A percentile compares a stretch with the other conserved stretches of the same genome.
Evolutionary conservation across 192 early-diverging fungal genomes (phyloP).

Genomic region (Umbelopsis isabellina): DNA sequence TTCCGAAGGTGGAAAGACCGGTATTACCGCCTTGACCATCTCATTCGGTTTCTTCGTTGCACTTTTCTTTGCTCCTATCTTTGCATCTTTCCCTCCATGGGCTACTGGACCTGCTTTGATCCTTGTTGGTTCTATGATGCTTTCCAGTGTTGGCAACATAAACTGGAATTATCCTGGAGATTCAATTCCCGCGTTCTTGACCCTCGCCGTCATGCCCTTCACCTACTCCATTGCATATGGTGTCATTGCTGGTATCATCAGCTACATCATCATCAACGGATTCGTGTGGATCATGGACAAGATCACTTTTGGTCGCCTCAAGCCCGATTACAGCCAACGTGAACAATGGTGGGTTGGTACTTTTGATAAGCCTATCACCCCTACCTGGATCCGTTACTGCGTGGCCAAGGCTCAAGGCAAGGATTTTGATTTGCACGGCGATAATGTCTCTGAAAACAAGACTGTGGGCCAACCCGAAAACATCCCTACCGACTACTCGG

Average conservation of each 20-base stretch:
- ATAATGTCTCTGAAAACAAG: constrained; percentile 2
- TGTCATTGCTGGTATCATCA: constrained; percentile 72
- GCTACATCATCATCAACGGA: constrained; percentile 73
- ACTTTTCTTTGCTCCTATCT: constrained; percentile 84
- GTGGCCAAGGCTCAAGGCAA: constrained; percentile 32
- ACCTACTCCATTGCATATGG: constrained; percentile 85
- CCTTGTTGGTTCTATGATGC: constrained; percentile 82
- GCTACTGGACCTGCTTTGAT: constrained; percentile 84
- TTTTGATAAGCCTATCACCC: constrained; percentile 27
- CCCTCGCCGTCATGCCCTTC: constrained; percentile 76
- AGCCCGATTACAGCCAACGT: constrained; percentile 36
- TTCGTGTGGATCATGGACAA: constrained; percentile 59
- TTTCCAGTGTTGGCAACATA: constrained; percentile 65
- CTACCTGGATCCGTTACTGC: constrained; percentile 34
- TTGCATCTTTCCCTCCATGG: constrained; percentile 84
- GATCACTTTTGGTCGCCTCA: constrained; percentile 56
- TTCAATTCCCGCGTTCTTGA: constrained; percentile 77
- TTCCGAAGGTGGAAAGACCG: constrained; percentile 78
- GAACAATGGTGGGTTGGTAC: constrained; percentile 41
- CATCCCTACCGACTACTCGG: neutral
- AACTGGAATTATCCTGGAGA: constrained; percentile 84
- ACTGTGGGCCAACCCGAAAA: neutral
- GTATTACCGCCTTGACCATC: constrained; percentile 71
- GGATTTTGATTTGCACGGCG: constrained; percentile 19
- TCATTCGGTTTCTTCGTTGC: constrained; percentile 75